Base-by-base conservation (phyloP, 1,284 basidiomycete genomes). In the Moniliophthora roreri region DNA sequence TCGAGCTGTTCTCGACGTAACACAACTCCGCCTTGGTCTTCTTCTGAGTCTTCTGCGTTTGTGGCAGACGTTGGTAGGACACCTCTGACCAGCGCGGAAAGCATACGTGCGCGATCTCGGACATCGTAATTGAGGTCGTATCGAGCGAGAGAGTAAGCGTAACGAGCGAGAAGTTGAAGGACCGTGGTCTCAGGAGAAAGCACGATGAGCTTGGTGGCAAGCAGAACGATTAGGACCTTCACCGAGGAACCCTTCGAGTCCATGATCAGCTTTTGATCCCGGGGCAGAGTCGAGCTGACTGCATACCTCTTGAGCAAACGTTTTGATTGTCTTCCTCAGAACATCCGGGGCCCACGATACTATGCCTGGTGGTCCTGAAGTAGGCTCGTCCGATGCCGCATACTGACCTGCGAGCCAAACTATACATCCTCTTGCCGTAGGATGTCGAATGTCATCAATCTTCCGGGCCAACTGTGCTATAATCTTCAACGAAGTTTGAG, bases 361-460 rank as follows among this genome's bases (percentile, higher is more conserved):
- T 2, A 78, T 65, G 4, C 70, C 71, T 38, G 60, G 66, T 35
- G 68, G 62, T 18, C 64, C 70, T 51, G 54, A 58, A 7, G 56
- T 56, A 35, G 45, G 59, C 28, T 68, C 67, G 16, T 67, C 62
- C 6, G 69, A 67, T 7, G 74, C 74, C 2, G 89, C 80, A 66
- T 91, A 93, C 67, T 95, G 92, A 0, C 95, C 95, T 0, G 93
- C 92, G 0, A 97, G 80, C 93, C 93, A 95, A 37, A 93, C 73
- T 0, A 96, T 84, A 60, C 89, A 94, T 0, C 93, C 91, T 21
- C 91, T 75, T 0, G 95, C 93, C 57, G 83, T 79, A 1, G 88
- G 76, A 62, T 93, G 89, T 13, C 74, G 79, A 47, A 98, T 91
- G 48, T 85, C 85, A 51, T 92, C 89, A 36, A 95, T 79, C 28